These are phyloP conservation scores for Posidonia australis DNA, from an alignment of 106 monocot genomes.

Conservation along the genomic window DNA sequence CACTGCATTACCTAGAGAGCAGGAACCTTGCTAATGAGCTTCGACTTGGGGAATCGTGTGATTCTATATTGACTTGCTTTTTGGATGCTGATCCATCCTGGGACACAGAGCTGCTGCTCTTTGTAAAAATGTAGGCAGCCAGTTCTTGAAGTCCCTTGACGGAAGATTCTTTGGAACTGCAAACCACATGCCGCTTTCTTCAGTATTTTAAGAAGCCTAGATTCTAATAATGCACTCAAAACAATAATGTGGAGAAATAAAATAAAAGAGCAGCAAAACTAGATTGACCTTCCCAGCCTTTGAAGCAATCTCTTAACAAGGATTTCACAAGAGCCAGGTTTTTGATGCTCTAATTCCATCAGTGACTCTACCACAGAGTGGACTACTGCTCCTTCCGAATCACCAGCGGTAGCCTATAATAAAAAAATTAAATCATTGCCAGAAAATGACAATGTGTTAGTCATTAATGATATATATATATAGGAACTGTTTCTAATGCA, in stretches of 20 bases:
- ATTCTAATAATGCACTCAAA: neutral
- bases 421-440: neutral
- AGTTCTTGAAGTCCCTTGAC: constrained; percentile 49
- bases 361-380: constrained; percentile 32
- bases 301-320: constrained; percentile 47
- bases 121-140: constrained; percentile 27
- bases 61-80: constrained; percentile 21
- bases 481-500: too few species aligned
- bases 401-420: constrained; percentile 42
- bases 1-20: constrained; percentile 47
- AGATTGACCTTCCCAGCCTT: constrained; percentile 42
- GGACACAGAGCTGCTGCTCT: constrained; percentile 16
- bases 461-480: too few species aligned
- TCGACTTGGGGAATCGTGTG: constrained; percentile 29
- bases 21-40: constrained; percentile 81
- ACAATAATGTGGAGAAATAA: neutral
- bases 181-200: neutral
- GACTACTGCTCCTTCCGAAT: constrained; percentile 20
- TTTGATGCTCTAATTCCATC: constrained; percentile 41
- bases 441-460: too few species aligned
- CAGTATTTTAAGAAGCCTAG: neutral
- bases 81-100: constrained; percentile 17
- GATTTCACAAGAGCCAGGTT: constrained; percentile 57
- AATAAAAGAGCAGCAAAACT: neutral
- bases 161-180: constrained; percentile 62